These are phyloP conservation scores for Hemileccinum impolitum DNA, from an alignment of 768 basidiomycete genomes.

Conservation along the genomic window DNA sequence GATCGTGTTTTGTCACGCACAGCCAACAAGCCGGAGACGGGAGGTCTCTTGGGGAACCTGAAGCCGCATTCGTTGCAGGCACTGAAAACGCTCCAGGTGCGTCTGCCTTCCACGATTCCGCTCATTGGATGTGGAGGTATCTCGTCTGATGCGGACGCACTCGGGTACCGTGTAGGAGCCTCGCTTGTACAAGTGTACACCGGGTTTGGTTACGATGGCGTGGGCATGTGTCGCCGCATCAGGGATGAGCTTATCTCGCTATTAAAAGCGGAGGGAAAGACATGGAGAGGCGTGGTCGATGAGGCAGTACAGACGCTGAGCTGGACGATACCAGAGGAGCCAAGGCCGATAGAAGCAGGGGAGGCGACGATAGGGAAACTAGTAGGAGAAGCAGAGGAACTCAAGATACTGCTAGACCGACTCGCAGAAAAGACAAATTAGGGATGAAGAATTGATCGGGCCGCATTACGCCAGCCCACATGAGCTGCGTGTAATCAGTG, in stretches of 20 bases:
- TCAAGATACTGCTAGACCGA: constrained; percentile 17
- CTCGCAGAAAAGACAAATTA: constrained; percentile 17
- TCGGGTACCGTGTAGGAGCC: constrained; percentile 87
- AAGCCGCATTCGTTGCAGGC: constrained; percentile 76
- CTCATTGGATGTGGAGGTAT: constrained; percentile 97
- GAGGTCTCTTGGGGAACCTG: constrained; percentile 87
- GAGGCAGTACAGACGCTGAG: constrained; percentile 53
- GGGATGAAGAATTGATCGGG: background rate
- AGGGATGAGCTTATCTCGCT: constrained; percentile 80
- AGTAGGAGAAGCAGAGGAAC: constrained; percentile 41
- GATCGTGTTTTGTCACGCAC: background rate
- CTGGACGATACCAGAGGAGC: constrained; percentile 36
- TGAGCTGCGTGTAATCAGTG: too few species aligned
- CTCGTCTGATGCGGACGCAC: constrained; percentile 76
- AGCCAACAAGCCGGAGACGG: constrained; percentile 70
- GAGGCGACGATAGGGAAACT: constrained; percentile 33
- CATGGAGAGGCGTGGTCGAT: constrained; percentile 69
- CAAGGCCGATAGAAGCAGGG: constrained; percentile 8
- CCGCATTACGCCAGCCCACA: too few species aligned
- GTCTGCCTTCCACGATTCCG: constrained; percentile 77
- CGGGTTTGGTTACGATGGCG: constrained; percentile 85
- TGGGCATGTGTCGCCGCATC: constrained; percentile 78
- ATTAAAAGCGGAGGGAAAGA: constrained; percentile 63
- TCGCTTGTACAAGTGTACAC: constrained; percentile 91
- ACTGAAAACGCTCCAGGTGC: constrained; percentile 67